Conservation (phyloP, 73 alveolate species). For the Loxodes magnus region DNA sequence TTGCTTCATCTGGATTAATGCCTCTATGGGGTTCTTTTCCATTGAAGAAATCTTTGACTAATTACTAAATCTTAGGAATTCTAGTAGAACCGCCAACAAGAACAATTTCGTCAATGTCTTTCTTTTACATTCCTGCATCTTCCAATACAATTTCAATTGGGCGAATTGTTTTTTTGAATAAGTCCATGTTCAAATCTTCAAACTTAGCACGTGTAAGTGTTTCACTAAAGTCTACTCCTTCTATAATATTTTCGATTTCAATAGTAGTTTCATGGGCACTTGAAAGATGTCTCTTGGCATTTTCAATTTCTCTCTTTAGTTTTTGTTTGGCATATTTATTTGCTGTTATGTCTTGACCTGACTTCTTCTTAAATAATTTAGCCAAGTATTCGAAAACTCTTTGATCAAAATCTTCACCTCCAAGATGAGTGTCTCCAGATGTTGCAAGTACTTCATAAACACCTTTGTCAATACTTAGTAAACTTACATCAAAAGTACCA, state of each 20-base stretch:
- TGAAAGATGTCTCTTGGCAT: constrained; percentile 97
- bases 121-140: constrained; percentile 62
- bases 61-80: constrained; percentile 94
- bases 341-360: constrained; percentile 59
- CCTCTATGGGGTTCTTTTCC: constrained; percentile 97
- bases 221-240: constrained; percentile 92
- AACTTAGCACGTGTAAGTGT: constrained; percentile 93
- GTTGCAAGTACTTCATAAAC: constrained; percentile 84
- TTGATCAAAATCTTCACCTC: constrained; percentile 94
- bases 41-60: constrained; percentile 91
- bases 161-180: constrained; percentile 87
- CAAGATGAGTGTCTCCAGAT: constrained; percentile 86
- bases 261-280: constrained; percentile 77
- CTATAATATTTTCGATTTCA: constrained; percentile 89
- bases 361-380: constrained; percentile 82
- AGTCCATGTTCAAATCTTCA: constrained; percentile 86
- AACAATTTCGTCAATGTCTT: constrained; percentile 71
- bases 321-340: constrained; percentile 89
- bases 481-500: constrained; percentile 85
- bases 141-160: constrained; percentile 90
- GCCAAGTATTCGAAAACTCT: constrained; percentile 49
- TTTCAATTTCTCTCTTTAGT: constrained; percentile 92
- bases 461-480: constrained; percentile 79
- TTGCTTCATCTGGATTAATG: constrained; percentile 98
- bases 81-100: constrained; percentile 98